Percentiles rank a stretch among this genome's conserved stretches.
Conservation (phyloP, 179 eudicot species). For the Spergularia azorica region DNA sequence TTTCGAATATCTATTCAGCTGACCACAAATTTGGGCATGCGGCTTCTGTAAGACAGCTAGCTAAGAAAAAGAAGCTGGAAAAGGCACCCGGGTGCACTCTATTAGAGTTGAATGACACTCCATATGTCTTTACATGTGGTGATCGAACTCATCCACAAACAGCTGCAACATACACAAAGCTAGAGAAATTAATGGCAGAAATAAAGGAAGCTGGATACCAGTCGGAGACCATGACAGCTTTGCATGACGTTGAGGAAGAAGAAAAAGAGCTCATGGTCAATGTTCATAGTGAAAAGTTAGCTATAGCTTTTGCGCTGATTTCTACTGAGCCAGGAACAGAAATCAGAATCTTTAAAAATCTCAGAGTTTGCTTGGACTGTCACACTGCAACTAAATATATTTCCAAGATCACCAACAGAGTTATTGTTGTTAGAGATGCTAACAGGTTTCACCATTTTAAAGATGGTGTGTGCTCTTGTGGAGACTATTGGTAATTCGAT, state of each 20-base stretch:
- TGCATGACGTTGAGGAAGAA: constrained; percentile 96
- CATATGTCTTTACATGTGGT: constrained; percentile 75
- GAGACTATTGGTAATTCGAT: constrained; percentile 78
- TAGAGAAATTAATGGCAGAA: constrained; percentile 72
- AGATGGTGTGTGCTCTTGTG: constrained; percentile 82
- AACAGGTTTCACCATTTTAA: constrained; percentile 92
- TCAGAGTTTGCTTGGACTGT: constrained; percentile 92
- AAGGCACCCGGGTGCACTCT: constrained; percentile 89
- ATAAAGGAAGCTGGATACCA: constrained; percentile 88
- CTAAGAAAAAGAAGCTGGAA: constrained; percentile 56
- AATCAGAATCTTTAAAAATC: constrained; percentile 89
- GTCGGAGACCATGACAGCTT: constrained; percentile 63
- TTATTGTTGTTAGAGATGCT: constrained; percentile 87
- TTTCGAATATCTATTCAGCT: constrained; percentile 75
- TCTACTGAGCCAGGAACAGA: constrained; percentile 72
- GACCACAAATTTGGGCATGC: constrained; percentile 66
- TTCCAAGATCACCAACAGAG: constrained; percentile 68
- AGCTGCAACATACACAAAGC: constrained; percentile 56
- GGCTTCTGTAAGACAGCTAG: constrained; percentile 72
- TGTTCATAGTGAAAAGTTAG: constrained; percentile 93
- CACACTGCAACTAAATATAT: constrained; percentile 87
- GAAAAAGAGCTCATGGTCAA: constrained; percentile 90
- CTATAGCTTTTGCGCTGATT: constrained; percentile 87
- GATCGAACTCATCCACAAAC: constrained; percentile 72
- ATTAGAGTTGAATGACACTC: constrained; percentile 60